Base-by-base conservation (phyloP, 192 early-diverging fungal species). In the Polychytrium aggregatum region DNA sequence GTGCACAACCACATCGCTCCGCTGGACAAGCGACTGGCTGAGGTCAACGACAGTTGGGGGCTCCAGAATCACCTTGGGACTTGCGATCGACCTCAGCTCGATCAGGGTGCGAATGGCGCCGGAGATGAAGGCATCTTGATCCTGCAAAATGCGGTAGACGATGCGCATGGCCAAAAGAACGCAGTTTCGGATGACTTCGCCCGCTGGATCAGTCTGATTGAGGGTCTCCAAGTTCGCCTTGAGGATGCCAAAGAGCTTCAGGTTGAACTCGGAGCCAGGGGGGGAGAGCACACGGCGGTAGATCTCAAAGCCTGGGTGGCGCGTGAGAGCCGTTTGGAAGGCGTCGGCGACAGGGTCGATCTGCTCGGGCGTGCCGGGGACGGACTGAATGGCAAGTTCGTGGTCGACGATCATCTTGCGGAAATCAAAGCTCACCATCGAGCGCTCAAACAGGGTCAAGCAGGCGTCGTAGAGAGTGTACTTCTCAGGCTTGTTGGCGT, bases 261-360 rank as follows among this genome's bases (percentile, higher is more conserved):
- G 69, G 21, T 79, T 65, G 16, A 92, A 71, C 37, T 72, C 66
- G n/a, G 82, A 80, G 8, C 82, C 82, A 0, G 76, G 81, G n/a
- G n/a, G n/a, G n/a, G n/a, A n/a, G n/a, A 98, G 57, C 2, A 96
- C 53, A 13, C 84, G 70, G 25, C 81, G 73, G 36, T 84, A 55
- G 24, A 98, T 64, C 44, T 88, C 83, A 52, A 85, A 98, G 3
- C 87, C 92, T 0, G 94, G 91, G 31, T 95, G 88, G 16, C 75
- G 64, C 0, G n/a, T n/a, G n/a, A n/a, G n/a, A n/a, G n/a, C n/a
- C n/a, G n/a, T n/a, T n/a, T n/a, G n/a, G n/a, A n/a, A n/a, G n/a
- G n/a, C n/a, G n/a, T n/a, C n/a, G n/a, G n/a, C n/a, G n/a, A n/a
- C n/a, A n/a, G n/a, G n/a, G n/a, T n/a, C n/a, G n/a, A n/a, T n/a